Evolutionary conservation across 192 early-diverging fungal species (phyloP).

Genomic region (Backusella luteola): DNA sequence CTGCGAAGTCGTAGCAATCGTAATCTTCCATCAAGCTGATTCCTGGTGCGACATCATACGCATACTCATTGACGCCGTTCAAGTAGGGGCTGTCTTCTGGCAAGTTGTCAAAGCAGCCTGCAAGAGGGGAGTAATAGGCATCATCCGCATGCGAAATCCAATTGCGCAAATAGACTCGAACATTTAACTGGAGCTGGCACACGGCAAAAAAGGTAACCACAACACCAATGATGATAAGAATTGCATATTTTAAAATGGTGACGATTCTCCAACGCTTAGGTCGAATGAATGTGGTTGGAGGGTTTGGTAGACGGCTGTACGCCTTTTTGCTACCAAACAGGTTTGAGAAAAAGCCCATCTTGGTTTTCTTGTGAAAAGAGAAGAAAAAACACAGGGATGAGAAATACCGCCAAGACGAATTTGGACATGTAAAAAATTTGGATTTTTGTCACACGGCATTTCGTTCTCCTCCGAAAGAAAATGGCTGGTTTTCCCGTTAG

Average conservation of each 20-base stretch:
- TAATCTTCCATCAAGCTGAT: slow-evolving; percentile 36
- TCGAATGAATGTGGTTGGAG: slow-evolving; percentile 12
- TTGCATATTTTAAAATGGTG: slow-evolving; percentile 20
- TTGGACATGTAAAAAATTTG: neutral
- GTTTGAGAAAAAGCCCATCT: slow-evolving; percentile 2
- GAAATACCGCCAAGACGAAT: neutral
- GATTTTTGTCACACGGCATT: neutral
- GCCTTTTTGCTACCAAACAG: neutral
- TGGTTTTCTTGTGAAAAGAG: neutral
- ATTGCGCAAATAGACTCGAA: slow-evolving; percentile 37
- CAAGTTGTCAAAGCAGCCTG: slow-evolving; percentile 36
- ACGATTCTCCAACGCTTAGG: slow-evolving; percentile 17
- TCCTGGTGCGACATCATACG: slow-evolving; percentile 32
- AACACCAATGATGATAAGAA: slow-evolving; percentile 5
- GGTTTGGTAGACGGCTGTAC: neutral
- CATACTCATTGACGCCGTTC: slow-evolving; percentile 13
- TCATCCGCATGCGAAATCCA: slow-evolving; percentile 42
- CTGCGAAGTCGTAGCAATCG: slow-evolving; percentile 47
- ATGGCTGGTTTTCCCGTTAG: neutral
- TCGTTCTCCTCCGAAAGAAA: neutral
- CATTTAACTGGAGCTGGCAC: slow-evolving; percentile 37
- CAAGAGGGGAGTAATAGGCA: slow-evolving; percentile 27
- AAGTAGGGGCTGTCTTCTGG: slow-evolving; percentile 25
- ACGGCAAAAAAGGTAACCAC: slow-evolving; percentile 28
- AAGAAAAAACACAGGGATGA: neutral